A percentile compares a stretch with the other conserved stretches of the same genome.
These are phyloP conservation scores for Garcia nutans DNA, from an alignment of 345 rosid species.

Conservation along the genomic window DNA sequence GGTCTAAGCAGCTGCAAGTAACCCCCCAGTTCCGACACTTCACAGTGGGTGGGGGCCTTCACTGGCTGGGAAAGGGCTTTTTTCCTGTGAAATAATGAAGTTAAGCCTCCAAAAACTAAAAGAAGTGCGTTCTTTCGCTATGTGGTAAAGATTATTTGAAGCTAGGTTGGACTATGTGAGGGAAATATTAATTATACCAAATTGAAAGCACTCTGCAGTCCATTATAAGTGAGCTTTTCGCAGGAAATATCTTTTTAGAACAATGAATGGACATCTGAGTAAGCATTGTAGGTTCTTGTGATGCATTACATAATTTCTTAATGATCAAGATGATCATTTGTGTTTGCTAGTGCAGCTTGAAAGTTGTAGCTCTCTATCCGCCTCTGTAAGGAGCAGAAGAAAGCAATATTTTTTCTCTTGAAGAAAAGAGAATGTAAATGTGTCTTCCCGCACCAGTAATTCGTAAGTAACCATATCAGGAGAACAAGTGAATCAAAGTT, in stretches of 20 bases:
- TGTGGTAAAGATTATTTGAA: too few species aligned
- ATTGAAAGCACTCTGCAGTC: too few species aligned
- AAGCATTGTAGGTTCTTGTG: too few species aligned
- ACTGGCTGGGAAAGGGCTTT: not conserved
- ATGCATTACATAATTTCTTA: not conserved
- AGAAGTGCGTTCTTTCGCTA: not conserved
- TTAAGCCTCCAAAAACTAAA: too few species aligned
- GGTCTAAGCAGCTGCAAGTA: not conserved
- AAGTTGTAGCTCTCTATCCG: constrained; percentile 1
- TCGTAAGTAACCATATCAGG: too few species aligned
- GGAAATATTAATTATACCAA: too few species aligned
- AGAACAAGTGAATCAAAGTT: too few species aligned
- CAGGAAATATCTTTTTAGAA: not conserved
- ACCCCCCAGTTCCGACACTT: too few species aligned
- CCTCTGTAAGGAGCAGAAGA: not conserved
- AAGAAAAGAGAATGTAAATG: not conserved
- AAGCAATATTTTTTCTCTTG: not conserved
- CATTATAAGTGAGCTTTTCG: not conserved
- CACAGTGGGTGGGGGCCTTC: not conserved
- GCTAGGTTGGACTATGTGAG: too few species aligned
- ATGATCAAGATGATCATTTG: not conserved
- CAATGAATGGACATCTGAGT: not conserved
- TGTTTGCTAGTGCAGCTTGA: constrained; percentile 12
- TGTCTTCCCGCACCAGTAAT: not conserved
- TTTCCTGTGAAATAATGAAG: not conserved